Evolutionary conservation across 176 grass and related monocot species (phyloP), one percentile per base, ranked within the genome.

Genomic region (Typha latifolia): DNA sequence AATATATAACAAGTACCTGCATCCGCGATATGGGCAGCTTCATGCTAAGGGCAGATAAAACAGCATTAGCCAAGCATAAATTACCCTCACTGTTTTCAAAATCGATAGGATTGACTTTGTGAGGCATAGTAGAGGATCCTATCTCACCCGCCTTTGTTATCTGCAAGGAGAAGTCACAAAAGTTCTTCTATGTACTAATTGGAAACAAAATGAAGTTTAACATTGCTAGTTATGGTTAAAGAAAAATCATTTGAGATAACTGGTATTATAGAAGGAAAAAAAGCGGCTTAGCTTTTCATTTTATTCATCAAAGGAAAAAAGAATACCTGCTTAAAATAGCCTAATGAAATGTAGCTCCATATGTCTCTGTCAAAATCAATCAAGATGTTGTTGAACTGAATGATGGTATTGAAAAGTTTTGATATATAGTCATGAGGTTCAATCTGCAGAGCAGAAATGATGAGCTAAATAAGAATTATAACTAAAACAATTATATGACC

Each of bases 11-110:
- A 74, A 83, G 16, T 73, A 85, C 94, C 94, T 93, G 94, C 86
- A 99, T 59, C 21, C 94, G 84, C 69, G 94, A 97, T 80, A 92
- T 90, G 47, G 89, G 89, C 55, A 97, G 78, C 47, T 97, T 97
- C 80, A 90, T 92, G 78, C 94, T 97, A 67, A 93, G 69, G 76
- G 72, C 71, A 72, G 73, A 85, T 65, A 93, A 80, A 50, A 66
- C 47, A 48, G 72, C 76, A 90, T 90, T 97, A 1, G 79, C 89
- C 27, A 74, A 43, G 71, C n/a, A 68, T 19, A 90, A 57, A 80
- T 97, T 97, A 29, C 94, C 94, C 37, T 97, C 94, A 23, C 95
- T 99, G 47, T 99, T 99, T 84, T 99, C 95, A 81, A 99, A 99
- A 90, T 99, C 82, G 18, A 99, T 99, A 47, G 94, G 89, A 75